phyloP scores from a whole-genome alignment of 345 rosid genomes.

The Syzygium aromaticum region DNA sequence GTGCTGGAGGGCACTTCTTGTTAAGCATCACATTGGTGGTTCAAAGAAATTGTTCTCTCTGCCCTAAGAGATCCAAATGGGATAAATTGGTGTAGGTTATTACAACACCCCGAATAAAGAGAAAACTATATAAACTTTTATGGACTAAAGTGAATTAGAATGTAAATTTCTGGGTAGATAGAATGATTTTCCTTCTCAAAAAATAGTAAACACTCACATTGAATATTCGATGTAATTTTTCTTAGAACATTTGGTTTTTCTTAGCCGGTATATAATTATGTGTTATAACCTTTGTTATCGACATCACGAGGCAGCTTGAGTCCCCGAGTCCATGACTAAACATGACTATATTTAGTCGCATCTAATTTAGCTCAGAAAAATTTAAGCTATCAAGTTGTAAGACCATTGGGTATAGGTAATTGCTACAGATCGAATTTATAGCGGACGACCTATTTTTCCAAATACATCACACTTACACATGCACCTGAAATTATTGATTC shows the following conservation, averaged over 20 bases:
- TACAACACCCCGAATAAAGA: rapidly evolving
- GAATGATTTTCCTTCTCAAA: neutral
- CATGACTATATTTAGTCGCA: neutral
- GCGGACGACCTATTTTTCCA: neutral
- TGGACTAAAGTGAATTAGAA: neutral
- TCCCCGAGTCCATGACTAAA: neutral
- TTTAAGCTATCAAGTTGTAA: neutral
- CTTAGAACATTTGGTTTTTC: neutral
- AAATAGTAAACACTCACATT: neutral
- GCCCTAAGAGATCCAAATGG: too few relatives aligned
- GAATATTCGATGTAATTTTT: neutral
- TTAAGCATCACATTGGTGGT: neutral
- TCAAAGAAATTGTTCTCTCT: neutral
- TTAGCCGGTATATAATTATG: neutral
- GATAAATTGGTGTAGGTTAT: neutral
- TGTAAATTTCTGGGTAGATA: neutral
- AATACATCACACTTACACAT: neutral
- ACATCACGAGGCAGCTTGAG: neutral
- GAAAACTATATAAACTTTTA: neutral
- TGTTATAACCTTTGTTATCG: neutral
- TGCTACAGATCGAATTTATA: rapidly evolving
- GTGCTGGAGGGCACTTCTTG: neutral
- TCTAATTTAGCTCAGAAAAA: neutral
- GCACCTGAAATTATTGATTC: neutral
- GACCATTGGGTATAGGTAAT: neutral